Evolutionary conservation across 192 early-diverging fungal genomes (phyloP).

Genomic region (Chytriomyces sp.): DNA sequence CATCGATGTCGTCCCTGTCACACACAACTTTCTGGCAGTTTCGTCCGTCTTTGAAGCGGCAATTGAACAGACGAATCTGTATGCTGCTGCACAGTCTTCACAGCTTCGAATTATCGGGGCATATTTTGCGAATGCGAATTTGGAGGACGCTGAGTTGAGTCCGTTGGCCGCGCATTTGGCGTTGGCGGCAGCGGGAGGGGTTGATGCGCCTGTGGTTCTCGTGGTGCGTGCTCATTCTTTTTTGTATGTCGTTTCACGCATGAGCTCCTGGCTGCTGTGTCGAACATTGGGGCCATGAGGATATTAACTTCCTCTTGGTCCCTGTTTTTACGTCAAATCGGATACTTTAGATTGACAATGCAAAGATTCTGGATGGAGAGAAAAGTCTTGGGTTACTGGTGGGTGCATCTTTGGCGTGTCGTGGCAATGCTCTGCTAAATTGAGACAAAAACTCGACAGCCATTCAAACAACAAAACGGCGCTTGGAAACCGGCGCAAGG

Average conservation of each 20-base stretch:
- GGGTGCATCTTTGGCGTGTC: background rate
- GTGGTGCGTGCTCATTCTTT: conserved; percentile 18
- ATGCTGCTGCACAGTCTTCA: background rate
- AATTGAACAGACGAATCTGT: conserved; percentile 69
- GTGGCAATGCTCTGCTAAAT: too few relatives aligned
- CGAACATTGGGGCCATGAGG: too few relatives aligned
- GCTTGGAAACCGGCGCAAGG: conserved; percentile 14
- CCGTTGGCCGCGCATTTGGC: conserved; percentile 11
- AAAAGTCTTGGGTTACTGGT: conserved; percentile 17
- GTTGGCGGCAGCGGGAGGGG: background rate
- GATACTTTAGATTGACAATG: conserved; percentile 25
- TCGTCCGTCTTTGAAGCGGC: conserved; percentile 86
- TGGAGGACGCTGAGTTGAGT: conserved; percentile 13
- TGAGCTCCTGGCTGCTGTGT: too few relatives aligned
- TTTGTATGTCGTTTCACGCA: background rate
- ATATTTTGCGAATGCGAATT: conserved; percentile 12
- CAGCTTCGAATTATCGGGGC: conserved; percentile 13
- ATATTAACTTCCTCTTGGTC: too few relatives aligned
- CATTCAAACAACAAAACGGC: conserved; percentile 23
- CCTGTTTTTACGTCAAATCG: too few relatives aligned
- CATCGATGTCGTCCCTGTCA: conserved; percentile 78
- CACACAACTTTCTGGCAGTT: conserved; percentile 80
- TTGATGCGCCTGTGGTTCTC: conserved; percentile 13
- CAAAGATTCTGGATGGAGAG: background rate
- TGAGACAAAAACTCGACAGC: background rate